These are phyloP conservation scores for Aureobasidium sp. DNA, from an alignment of 2,329 filamentous ascomycete genomes.

Conservation along the genomic window DNA sequence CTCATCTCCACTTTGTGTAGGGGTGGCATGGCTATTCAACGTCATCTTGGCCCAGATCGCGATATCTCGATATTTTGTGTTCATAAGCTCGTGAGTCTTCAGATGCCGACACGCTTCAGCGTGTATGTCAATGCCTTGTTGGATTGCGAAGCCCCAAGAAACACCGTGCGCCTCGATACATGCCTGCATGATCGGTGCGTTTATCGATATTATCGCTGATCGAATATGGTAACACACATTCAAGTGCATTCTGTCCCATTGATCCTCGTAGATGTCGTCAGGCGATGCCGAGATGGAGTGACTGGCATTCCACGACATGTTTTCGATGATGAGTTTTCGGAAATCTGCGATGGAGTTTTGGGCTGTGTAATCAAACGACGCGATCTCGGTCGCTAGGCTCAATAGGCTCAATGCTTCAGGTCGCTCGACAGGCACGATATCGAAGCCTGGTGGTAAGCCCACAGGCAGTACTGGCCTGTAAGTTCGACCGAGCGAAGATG, in stretches of 20 bases:
- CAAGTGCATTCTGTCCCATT: conserved; percentile 25
- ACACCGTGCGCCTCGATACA: conserved; percentile 18
- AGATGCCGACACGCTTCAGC: conserved; percentile 26
- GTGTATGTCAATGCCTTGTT: conserved; percentile 26
- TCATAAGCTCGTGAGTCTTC: conserved; percentile 24
- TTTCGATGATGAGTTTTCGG: conserved; percentile 25
- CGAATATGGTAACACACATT: conserved; percentile 27
- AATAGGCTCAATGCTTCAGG: conserved; percentile 27
- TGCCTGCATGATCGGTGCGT: conserved; percentile 19
- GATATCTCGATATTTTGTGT: conserved; percentile 27
- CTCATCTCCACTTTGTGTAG: conserved; percentile 26
- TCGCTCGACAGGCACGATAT: conserved; percentile 20
- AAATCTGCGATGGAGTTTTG: conserved; percentile 10
- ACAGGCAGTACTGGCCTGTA: conserved; percentile 10
- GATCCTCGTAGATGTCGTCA: conserved; percentile 22
- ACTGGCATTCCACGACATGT: conserved; percentile 27
- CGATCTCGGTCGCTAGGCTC: conserved; percentile 16
- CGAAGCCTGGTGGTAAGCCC: conserved; percentile 24
- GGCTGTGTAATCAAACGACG: conserved; percentile 13
- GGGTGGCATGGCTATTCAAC: conserved; percentile 25
- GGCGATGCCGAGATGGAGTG: conserved; percentile 23
- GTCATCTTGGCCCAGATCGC: conserved; percentile 28
- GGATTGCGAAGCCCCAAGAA: conserved; percentile 20
- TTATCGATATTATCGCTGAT: conserved; percentile 26
- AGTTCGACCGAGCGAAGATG: not conserved